phyloP scores from a whole-genome alignment of 805 yeast species.

The Tetrapisispora arboricola region DNA sequence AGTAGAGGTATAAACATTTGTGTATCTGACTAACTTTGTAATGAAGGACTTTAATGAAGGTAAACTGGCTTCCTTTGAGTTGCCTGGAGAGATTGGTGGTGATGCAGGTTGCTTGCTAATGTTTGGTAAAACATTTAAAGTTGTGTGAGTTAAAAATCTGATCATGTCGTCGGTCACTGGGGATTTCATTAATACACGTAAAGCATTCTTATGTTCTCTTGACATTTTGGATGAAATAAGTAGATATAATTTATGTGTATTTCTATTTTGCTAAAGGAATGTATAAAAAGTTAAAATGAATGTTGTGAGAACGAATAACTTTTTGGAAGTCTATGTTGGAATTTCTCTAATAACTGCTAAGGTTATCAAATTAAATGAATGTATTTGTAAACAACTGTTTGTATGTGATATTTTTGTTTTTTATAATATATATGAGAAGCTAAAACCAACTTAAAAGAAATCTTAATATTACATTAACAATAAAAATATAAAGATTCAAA shows the following conservation, averaged over 20 bases:
- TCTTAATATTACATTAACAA: too few relatives aligned
- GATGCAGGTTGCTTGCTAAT: constrained; percentile 23
- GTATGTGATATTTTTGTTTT: too few relatives aligned
- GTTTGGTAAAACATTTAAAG: constrained; percentile 58
- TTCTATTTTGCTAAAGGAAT: neutral
- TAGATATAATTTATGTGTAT: neutral
- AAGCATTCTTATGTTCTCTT: constrained; percentile 39
- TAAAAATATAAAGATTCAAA: too few relatives aligned
- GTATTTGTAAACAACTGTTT: too few relatives aligned
- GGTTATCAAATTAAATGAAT: too few relatives aligned
- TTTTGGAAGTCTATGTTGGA: too few relatives aligned
- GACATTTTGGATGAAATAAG: constrained; percentile 5
- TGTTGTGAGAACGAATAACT: neutral
- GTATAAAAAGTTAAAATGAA: neutral
- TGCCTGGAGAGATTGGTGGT: constrained; percentile 28
- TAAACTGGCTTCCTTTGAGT: constrained; percentile 11
- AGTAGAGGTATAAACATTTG: constrained; percentile 75
- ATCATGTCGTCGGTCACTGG: constrained; percentile 71
- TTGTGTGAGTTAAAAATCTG: constrained; percentile 53
- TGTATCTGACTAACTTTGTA: constrained; percentile 58
- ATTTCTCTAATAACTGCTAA: too few relatives aligned
- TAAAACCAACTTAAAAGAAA: too few relatives aligned
- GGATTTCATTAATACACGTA: constrained; percentile 46
- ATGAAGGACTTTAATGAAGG: constrained; percentile 72
- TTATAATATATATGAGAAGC: too few relatives aligned